Evolutionary conservation across 805 yeast species (phyloP).

Genomic region (Suhomyces prunicola): DNA sequence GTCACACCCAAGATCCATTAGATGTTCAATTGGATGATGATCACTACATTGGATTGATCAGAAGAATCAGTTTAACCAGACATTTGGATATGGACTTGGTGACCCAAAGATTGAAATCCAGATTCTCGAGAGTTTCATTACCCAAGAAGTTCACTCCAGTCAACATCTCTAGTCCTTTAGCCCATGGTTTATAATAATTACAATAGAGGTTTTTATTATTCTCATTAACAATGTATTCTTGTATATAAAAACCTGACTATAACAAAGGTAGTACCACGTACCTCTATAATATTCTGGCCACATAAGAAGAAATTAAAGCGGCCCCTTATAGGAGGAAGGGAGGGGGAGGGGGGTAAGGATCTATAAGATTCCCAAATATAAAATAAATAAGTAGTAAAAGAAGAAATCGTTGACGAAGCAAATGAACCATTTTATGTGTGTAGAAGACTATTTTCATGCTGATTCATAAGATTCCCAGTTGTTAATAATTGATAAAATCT

Average conservation of each 20-base stretch:
- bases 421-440: neutral
- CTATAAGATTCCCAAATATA: neutral
- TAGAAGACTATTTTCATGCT: slow-evolving; percentile 26
- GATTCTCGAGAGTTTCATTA: slow-evolving; percentile 81
- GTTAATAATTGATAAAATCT: slow-evolving; percentile 84
- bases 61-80: slow-evolving; percentile 83
- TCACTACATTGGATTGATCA: slow-evolving; percentile 95
- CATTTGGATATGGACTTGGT: slow-evolving; percentile 92
- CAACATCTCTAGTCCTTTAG: slow-evolving; percentile 70
- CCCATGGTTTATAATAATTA: slow-evolving; percentile 11
- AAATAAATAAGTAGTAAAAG: neutral
- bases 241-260: neutral
- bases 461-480: slow-evolving; percentile 88
- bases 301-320: neutral
- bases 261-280: slow-evolving; percentile 15
- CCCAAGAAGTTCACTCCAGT: slow-evolving; percentile 93
- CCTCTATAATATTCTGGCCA: neutral
- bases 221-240: neutral
- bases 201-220: no score
- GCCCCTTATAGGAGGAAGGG: neutral
- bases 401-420: neutral
- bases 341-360: neutral
- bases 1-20: slow-evolving; percentile 96
- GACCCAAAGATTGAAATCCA: slow-evolving; percentile 70
- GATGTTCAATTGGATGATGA: slow-evolving; percentile 95